Percentiles rank a stretch among this genome's conserved stretches.
Evolutionary conservation across 2,329 filamentous ascomycete genomes (phyloP).

Genomic region (Phaeosphaeria sp.): DNA sequence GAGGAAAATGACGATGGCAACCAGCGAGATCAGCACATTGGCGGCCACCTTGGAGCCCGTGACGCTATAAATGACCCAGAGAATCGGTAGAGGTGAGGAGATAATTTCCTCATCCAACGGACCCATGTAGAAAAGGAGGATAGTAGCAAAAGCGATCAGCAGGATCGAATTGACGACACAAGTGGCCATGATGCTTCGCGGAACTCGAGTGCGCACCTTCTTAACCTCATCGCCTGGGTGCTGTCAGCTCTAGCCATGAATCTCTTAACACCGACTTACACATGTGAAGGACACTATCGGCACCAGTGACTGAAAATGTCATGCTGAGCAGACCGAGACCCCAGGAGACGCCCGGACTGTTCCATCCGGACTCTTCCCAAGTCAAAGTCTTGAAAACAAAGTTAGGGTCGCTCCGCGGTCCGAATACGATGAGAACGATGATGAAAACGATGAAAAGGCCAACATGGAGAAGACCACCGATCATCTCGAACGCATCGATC

Average conservation of each 20-base stretch:
- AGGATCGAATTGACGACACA: constrained; percentile 54
- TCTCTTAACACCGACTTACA: constrained; percentile 17
- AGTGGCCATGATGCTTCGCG: constrained; percentile 42
- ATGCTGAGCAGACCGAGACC: constrained; percentile 48
- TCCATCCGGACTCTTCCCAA: constrained; percentile 52
- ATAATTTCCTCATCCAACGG: constrained; percentile 35
- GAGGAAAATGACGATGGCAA: constrained; percentile 50
- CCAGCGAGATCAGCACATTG: constrained; percentile 49
- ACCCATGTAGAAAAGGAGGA: constrained; percentile 55
- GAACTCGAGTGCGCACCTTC: constrained; percentile 49
- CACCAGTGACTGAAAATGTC: constrained; percentile 49
- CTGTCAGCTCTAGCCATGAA: constrained; percentile 1
- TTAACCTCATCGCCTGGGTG: constrained; percentile 48
- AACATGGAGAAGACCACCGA: constrained; percentile 56
- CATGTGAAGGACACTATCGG: constrained; percentile 56
- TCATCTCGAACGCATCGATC: constrained; percentile 55
- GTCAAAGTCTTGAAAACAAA: constrained; percentile 56
- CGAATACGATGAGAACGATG: constrained; percentile 53
- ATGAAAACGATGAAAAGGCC: constrained; percentile 58
- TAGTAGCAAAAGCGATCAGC: constrained; percentile 53
- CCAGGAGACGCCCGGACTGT: constrained; percentile 51
- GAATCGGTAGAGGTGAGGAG: constrained; percentile 29
- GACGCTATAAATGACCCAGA: constrained; percentile 51
- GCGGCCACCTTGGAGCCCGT: constrained; percentile 51
- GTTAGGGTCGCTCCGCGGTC: constrained; percentile 45